Conservation (phyloP, 441 rosid genomes). For the Breynia disticha region DNA sequence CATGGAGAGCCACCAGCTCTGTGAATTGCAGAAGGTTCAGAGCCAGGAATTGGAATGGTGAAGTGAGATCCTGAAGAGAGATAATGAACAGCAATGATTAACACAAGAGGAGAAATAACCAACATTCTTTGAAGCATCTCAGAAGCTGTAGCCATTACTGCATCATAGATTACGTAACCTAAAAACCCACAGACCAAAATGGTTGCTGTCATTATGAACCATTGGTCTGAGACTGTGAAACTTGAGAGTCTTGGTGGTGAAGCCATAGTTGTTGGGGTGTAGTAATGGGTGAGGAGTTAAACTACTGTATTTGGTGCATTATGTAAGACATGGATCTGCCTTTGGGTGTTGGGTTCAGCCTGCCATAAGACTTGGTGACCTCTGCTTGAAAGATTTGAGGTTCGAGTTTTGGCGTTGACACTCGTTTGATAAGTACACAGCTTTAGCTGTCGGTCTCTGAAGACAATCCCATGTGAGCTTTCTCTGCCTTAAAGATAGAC, state of each 20-base stretch:
- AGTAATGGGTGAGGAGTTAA: no score
- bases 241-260: slow-evolving; percentile 13
- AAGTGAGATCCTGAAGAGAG: slow-evolving; percentile 34
- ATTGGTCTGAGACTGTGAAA: slow-evolving; percentile 23
- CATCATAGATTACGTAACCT: slow-evolving; percentile 37
- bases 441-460: no score
- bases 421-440: no score
- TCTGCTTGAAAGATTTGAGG: no score
- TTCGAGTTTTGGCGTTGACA: no score
- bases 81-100: slow-evolving; percentile 44
- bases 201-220: slow-evolving; percentile 29
- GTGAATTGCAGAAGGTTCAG: slow-evolving; percentile 46
- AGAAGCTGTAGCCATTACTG: slow-evolving; percentile 42
- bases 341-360: no score
- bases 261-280: neutral
- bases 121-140: slow-evolving; percentile 37
- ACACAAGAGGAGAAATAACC: slow-evolving; percentile 40
- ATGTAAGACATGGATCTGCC: no score
- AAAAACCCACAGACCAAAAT: slow-evolving; percentile 24
- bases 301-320: no score
- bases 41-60: slow-evolving; percentile 37
- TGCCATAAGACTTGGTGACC: no score
- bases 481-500: no score
- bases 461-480: no score
- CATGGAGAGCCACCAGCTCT: slow-evolving; percentile 57